Evolutionary conservation across 225 moss, liverwort and hornwort species (phyloP), one percentile per base, ranked within the genome.

Genomic region (Anthoceros angustus): DNA sequence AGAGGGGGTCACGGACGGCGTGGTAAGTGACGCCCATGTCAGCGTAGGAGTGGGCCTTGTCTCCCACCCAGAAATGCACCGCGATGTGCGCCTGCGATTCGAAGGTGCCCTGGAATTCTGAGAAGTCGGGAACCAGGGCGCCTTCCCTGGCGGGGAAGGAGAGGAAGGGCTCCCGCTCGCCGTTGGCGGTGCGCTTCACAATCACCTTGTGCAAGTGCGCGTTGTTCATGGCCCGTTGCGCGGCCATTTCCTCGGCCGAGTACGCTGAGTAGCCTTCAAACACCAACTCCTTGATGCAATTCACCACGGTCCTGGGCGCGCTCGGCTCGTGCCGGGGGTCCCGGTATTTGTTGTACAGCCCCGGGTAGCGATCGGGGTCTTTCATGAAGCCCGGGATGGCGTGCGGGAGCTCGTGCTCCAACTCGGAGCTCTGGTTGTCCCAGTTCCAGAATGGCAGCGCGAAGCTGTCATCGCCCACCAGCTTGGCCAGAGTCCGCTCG

Each of bases 361-460:
- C 32, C 32, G 32, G 32, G 32, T 32, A 32, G 32, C 32, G 32
- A 4, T 32, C 32, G 4, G 32, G 32, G 32, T 32, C 32, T 4
- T 32, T 32, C 32, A 32, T 32, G 32, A 32, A 32, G 32, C 32
- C 32, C 32, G 32, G 32, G 32, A 32, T 32, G 32, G 32, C 32
- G 32, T 32, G 32, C 32, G 32, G 32, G 32, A 4, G 32, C 32
- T 32, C 32, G 1, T 32, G 32, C 32, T 32, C 32, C 32, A 32
- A 32, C 0, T 46, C 12, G 12, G 16, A 16, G 5, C 3, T 11
- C 45, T 46, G 45, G 45, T 46, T 46, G 45, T 46, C 45, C 55
- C 55, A 55, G 55, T 55, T 55, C 55, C 55, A 55, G 14, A 55
- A 55, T 23, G 55, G 55, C 55, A 55, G 55, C 55, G 55, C 55